Evolutionary conservation across 2,329 filamentous ascomycete species (phyloP).

Genomic region (Botryosphaeria dothidea): DNA sequence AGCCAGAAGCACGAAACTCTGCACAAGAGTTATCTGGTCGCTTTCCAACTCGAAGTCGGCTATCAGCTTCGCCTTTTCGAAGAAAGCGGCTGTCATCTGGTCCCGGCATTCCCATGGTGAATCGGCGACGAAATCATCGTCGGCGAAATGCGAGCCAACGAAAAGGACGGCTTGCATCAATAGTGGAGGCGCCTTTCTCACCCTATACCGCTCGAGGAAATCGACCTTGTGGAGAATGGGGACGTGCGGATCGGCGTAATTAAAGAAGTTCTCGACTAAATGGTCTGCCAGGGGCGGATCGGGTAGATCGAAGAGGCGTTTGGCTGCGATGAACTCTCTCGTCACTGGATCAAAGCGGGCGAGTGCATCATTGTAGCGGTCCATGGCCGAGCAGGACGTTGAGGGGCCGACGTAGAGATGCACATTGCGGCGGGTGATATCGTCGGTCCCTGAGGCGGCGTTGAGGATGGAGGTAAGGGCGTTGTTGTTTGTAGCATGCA

Average conservation of each 20-base stretch:
- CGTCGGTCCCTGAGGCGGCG: background rate
- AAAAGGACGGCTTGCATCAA: slow-evolving; percentile 3
- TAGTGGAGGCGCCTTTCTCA: background rate
- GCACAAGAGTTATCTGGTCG: slow-evolving; percentile 1
- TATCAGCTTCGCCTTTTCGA: slow-evolving; percentile 4
- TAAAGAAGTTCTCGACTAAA: background rate
- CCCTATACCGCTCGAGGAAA: background rate
- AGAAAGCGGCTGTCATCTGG: background rate
- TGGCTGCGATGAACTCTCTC: background rate
- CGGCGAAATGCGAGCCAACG: slow-evolving; percentile 1
- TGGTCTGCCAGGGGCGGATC: background rate
- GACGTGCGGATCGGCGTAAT: background rate
- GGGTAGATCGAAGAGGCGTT: slow-evolving; percentile 2
- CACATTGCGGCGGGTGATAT: background rate
- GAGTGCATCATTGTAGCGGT: background rate
- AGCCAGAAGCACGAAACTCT: background rate
- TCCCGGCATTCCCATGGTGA: background rate
- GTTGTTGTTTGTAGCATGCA: slow-evolving; percentile 12
- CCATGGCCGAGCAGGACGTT: background rate
- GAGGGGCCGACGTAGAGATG: slow-evolving; percentile 3
- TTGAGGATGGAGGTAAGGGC: slow-evolving; percentile 3
- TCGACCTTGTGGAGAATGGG: slow-evolving; percentile 1
- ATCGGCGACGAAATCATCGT: background rate
- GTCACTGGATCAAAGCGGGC: background rate
- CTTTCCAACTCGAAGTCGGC: slow-evolving; percentile 9